Evolutionary conservation across 2,329 filamentous ascomycete genomes (phyloP).

Genomic region (Aspergillus floridensis): DNA sequence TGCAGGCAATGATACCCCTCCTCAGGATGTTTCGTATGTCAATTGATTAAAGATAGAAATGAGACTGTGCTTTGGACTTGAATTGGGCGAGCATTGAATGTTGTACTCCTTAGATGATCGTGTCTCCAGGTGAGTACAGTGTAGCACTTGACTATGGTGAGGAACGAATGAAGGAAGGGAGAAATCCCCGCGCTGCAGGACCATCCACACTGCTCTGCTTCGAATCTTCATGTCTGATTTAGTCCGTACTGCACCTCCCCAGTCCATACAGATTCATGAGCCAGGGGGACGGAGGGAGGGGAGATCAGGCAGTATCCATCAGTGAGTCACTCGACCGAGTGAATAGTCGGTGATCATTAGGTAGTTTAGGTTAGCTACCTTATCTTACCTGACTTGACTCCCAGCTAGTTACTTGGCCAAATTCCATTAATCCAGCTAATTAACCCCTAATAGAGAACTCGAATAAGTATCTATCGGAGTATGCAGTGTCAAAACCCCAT

Average conservation of each 20-base stretch:
- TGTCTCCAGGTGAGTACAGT: conserved; percentile 1
- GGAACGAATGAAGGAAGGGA: background rate
- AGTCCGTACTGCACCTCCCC: background rate
- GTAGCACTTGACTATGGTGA: conserved; percentile 1
- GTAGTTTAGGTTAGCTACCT: background rate
- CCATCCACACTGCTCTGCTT: background rate
- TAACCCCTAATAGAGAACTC: background rate
- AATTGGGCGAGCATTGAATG: background rate
- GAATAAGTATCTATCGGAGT: too few species aligned
- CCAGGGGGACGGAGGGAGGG: background rate
- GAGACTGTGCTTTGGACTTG: background rate
- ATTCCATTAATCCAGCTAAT: background rate
- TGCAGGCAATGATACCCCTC: conserved; percentile 11
- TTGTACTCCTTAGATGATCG: conserved; percentile 3
- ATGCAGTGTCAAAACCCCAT: too few species aligned
- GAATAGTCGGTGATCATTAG: conserved; percentile 1
- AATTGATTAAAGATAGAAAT: background rate
- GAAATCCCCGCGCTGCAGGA: background rate
- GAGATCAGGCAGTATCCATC: conserved; percentile 8
- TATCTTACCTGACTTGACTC: background rate
- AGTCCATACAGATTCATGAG: conserved; percentile 1
- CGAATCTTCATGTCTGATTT: background rate
- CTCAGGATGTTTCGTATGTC: background rate
- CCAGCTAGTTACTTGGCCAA: too few species aligned
- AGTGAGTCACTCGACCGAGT: conserved; percentile 7